A percentile compares a stretch with the other conserved stretches of the same genome.
phyloP scores from a whole-genome alignment of 805 yeast species.

The Nakazawaea wyomingensis region DNA sequence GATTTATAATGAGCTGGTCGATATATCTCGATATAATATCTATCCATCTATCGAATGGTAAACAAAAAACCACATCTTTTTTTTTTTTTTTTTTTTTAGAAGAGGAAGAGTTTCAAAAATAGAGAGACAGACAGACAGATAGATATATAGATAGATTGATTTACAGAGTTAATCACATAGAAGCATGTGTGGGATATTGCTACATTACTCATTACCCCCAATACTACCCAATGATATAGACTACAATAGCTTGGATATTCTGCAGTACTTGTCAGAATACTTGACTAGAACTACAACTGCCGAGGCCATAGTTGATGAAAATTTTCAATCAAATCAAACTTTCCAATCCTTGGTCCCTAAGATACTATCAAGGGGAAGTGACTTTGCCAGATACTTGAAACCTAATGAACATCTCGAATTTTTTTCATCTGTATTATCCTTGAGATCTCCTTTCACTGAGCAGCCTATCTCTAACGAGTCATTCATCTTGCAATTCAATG shows the following conservation, averaged over 20 bases:
- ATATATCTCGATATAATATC: too few species aligned
- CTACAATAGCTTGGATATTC: slow-evolving; percentile 13
- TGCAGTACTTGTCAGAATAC: slow-evolving; percentile 8
- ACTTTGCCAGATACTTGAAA: slow-evolving; percentile 34
- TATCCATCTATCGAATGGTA: too few species aligned
- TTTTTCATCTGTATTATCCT: slow-evolving; percentile 71
- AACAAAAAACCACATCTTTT: not conserved
- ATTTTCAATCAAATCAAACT: slow-evolving; percentile 14
- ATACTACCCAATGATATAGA: slow-evolving; percentile 6
- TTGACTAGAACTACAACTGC: not conserved
- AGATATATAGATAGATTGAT: too few species aligned
- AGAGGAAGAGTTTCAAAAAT: slow-evolving; percentile 15
- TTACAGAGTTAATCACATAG: too few species aligned
- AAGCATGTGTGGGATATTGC: slow-evolving; percentile 63
- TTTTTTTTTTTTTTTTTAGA: not conserved
- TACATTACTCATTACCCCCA: slow-evolving; percentile 22
- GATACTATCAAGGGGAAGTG: slow-evolving; percentile 61
- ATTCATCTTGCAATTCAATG: slow-evolving; percentile 73
- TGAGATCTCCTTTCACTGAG: slow-evolving; percentile 69
- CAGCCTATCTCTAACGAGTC: slow-evolving; percentile 54
- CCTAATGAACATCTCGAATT: slow-evolving; percentile 24
- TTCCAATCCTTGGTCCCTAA: slow-evolving; percentile 36
- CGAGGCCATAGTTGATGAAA: slow-evolving; percentile 16
- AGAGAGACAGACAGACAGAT: not conserved
- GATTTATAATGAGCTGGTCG: too few species aligned